Base-by-base conservation (phyloP, 1,284 basidiomycete genomes). In the Moesziomyces globuligerus region DNA sequence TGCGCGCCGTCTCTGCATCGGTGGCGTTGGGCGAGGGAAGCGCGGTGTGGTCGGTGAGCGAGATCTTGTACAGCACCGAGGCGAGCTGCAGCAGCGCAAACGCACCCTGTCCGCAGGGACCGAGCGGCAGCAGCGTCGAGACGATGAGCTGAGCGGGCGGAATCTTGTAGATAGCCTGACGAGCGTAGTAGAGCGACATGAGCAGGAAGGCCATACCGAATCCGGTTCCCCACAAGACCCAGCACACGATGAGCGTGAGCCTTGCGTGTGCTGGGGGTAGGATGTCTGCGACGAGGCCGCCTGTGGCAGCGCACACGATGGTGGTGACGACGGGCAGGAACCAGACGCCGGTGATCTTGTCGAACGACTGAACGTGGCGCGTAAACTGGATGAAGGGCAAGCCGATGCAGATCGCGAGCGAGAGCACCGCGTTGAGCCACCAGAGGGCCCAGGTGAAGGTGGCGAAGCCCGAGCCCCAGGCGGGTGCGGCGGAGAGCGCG, bases 281-380 rank as follows among this genome's bases (percentile, higher is more conserved):
- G 2, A 86, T 83, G 4, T 83, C 72, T 1, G 88, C 86, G 7
- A 91, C 83, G 40, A 89, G 79, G 0, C 86, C 88, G 2, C 90
- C 90, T 0, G 88, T 85, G 1, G 90, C 88, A 0, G 89, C 85
- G 0, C 86, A 87, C 75, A 92, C 91, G 36, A 90, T 87, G 0
- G 89, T 84, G 0, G 90, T 86, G 3, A 91, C 89, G 8, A 91
- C 86, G 0, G 91, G 91, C 39, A 91, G 86, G 3, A 92, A 51
- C 76, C 74, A 75, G 1, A 76, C 64, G 11, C 62, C 78, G 1
- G 79, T 71, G 29, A 81, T 57, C 32, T 58, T 60, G 50, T 86
- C 83, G 5, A 89, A 78, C 1, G 86, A 84, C 72, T 91, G 89
- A 2, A 83, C 83, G 34, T 92, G 90, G 8, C 84, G 82, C 0